Evolutionary conservation across 495 filamentous ascomycete genomes (phyloP).

Genomic region (Cercophora samala): DNA sequence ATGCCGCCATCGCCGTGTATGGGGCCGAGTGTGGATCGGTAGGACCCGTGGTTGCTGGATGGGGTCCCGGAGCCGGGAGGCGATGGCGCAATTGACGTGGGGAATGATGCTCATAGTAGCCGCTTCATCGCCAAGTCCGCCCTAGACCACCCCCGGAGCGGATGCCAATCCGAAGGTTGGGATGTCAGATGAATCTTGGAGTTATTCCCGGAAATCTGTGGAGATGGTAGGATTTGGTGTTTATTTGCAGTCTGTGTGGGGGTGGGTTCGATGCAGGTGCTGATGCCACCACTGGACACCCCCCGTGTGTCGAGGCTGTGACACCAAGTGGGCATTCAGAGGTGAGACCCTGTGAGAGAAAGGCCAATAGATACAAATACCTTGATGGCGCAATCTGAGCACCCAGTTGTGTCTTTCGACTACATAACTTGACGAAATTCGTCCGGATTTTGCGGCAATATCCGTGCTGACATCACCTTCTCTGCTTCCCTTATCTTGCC

Average conservation of each 20-base stretch:
- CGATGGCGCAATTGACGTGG: conserved; percentile 28
- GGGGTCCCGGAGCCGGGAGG: conserved; percentile 5
- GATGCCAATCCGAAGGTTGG: not conserved
- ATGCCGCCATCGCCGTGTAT: not conserved
- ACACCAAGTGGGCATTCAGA: not conserved
- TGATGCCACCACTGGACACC: not conserved
- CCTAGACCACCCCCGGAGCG: conserved; percentile 8
- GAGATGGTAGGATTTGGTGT: conserved; percentile 1
- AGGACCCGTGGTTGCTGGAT: conserved; percentile 1
- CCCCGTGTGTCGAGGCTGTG: not conserved
- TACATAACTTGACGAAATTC: not conserved
- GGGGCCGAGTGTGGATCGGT: conserved; percentile 1
- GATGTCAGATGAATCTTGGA: not conserved
- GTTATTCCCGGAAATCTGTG: conserved; percentile 9
- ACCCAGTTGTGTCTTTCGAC: conserved; percentile 15
- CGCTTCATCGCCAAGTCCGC: not conserved
- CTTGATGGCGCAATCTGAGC: conserved; percentile 28
- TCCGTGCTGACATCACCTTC: not conserved
- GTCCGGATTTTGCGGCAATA: not conserved
- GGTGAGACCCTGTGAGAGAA: not conserved
- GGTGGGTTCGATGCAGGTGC: not conserved
- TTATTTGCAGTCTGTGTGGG: conserved; percentile 11
- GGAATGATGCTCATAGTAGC: conserved; percentile 19
- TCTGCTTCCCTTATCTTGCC: conserved; percentile 8
- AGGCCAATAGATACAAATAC: conserved; percentile 17